Evolutionary conservation across 2,329 filamentous ascomycete genomes (phyloP), one percentile per base, ranked within the genome.

Genomic region (Curvularia sp.): DNA sequence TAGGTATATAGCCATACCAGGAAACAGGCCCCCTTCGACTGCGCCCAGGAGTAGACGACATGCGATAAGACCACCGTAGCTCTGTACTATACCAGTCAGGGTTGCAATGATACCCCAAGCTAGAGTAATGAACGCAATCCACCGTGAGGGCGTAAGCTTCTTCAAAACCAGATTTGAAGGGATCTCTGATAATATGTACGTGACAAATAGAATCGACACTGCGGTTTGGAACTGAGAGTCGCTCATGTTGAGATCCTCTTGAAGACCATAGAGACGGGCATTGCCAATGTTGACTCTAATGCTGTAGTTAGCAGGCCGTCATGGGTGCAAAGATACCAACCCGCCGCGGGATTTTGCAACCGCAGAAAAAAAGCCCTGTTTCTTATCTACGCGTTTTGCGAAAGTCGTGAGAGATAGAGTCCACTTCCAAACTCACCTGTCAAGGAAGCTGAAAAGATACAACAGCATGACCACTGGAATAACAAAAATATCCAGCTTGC

Each of bases 391-490:
- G 12, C 13, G 12, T 27, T 13, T 32, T 21, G 18, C 28, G 1
- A 32, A 32, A 1, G 5, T 12, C 2, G 3, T n/a, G 23, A 18
- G 18, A 32, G 18, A 7, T 19, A 19, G 2, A 21, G 21, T 13
- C n/a, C 12, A 15, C 27, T 4, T 28, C n/a, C 9, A 15, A 36
- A 78, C 81, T 74, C 70, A 87, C 84, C 89, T 82, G 71, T 92
- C 90, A 8, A 93, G 78, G 72, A 93, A 93, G 65, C 87, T 89
- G 65, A 93, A 87, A 13, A 93, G 81, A 72, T 94, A 94, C 15
- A 90, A 76, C 6, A 85, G 74, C 85, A 90, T 89, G 7, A 90
- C 80, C 19, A 90, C 79, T 2, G 89, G 89, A 13, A 91, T 82
- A 25, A 91, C 81, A 68, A 84, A 81, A 13, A 81, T 59, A 72